phyloP scores from a whole-genome alignment of 2,329 filamentous ascomycete species.

The Atkinsonella hypoxylon region DNA sequence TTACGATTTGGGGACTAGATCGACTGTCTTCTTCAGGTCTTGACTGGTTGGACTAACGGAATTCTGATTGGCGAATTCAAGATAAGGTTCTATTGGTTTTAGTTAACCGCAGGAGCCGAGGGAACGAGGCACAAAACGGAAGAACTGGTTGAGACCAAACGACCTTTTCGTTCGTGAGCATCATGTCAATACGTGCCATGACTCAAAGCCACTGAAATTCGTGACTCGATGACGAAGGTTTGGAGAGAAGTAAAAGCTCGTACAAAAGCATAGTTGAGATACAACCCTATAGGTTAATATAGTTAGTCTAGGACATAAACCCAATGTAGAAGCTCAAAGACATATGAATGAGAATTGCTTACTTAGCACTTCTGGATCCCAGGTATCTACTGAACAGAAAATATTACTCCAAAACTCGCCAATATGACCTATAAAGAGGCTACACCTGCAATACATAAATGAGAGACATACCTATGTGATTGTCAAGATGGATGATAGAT shows the following conservation, averaged over 20 bases:
- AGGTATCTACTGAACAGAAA: constrained; percentile 11
- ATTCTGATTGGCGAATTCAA: constrained; percentile 61
- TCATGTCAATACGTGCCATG: constrained; percentile 6
- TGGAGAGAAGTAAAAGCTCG: neutral
- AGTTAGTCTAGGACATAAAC: neutral
- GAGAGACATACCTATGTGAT: constrained; percentile 30
- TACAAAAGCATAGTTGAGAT: neutral
- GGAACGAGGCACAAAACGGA: too few relatives aligned
- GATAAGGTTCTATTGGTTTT: constrained; percentile 35
- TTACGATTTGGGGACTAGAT: constrained; percentile 13
- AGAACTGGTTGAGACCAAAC: neutral
- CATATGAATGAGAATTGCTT: neutral
- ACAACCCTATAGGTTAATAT: neutral
- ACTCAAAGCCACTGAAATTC: neutral
- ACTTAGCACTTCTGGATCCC: constrained; percentile 12
- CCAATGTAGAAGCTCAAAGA: too few relatives aligned
- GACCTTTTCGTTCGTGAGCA: constrained; percentile 12
- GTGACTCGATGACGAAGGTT: neutral
- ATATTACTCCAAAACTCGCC: too few relatives aligned
- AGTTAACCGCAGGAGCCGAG: neutral
- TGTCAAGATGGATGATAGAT: constrained; percentile 57
- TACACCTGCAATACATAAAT: neutral
- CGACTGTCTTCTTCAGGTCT: constrained; percentile 13
- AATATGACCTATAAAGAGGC: too few relatives aligned
- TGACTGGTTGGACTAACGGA: constrained; percentile 42